Evolutionary conservation across 495 filamentous ascomycete genomes (phyloP).

Genomic region (Cenococcum geophilum): DNA sequence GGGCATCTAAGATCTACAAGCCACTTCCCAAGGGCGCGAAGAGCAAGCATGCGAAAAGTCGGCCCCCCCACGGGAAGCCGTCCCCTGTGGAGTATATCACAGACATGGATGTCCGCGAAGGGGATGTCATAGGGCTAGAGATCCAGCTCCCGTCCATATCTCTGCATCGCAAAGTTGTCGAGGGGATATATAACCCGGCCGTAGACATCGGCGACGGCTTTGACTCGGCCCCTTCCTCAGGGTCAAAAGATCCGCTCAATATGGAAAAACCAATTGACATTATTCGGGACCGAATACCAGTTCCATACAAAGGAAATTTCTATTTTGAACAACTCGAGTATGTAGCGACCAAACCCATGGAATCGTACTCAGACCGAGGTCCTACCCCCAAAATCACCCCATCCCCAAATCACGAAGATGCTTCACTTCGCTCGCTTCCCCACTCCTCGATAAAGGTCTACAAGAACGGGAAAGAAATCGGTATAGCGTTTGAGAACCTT

Average conservation of each 20-base stretch:
- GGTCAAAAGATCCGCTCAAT: slow-evolving; percentile 29
- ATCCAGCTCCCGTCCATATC: slow-evolving; percentile 81
- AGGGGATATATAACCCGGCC: slow-evolving; percentile 77
- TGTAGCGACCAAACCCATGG: slow-evolving; percentile 78
- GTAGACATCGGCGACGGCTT: slow-evolving; percentile 61
- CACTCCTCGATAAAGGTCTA: slow-evolving; percentile 80
- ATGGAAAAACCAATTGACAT: slow-evolving; percentile 56
- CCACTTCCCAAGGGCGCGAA: slow-evolving; percentile 32
- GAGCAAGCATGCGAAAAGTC: slow-evolving; percentile 28
- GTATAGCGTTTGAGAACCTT: slow-evolving; percentile 81
- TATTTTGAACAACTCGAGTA: slow-evolving; percentile 97
- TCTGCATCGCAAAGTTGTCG: slow-evolving; percentile 80
- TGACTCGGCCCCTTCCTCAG: slow-evolving; percentile 20
- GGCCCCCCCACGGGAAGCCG: slow-evolving; percentile 54
- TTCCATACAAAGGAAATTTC: slow-evolving; percentile 83
- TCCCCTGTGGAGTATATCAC: slow-evolving; percentile 37
- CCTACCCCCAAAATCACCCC: slow-evolving; percentile 45
- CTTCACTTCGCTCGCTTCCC: slow-evolving; percentile 74
- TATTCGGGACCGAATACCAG: slow-evolving; percentile 88
- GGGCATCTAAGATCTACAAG: slow-evolving; percentile 81
- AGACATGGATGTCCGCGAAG: slow-evolving; percentile 52
- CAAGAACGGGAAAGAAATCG: slow-evolving; percentile 83
- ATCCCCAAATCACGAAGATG: slow-evolving; percentile 63
- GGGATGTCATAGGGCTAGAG: slow-evolving; percentile 91
- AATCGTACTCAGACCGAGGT: slow-evolving; percentile 71